Conservation (phyloP, 129 eudicot species). For the Lactuca saligna region DNA sequence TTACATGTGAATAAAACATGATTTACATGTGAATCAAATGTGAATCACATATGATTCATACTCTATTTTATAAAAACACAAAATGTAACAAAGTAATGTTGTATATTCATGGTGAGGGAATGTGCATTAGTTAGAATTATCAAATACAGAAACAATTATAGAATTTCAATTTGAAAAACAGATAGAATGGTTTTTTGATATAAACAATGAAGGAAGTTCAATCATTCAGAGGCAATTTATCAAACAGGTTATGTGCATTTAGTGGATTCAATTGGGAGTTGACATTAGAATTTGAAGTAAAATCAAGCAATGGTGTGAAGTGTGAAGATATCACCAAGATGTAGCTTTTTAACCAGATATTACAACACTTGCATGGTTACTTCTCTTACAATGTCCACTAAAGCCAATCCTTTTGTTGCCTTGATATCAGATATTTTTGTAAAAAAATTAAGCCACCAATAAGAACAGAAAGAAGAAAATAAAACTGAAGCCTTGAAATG, state of each 20-base stretch:
- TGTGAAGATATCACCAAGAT: too few relatives aligned
- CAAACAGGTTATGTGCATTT: constrained; percentile 28
- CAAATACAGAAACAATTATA: neutral
- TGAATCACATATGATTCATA: too few relatives aligned
- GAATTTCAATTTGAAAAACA: neutral
- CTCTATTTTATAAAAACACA: neutral
- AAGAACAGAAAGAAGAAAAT: too few relatives aligned
- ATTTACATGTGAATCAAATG: too few relatives aligned
- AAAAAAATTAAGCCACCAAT: too few relatives aligned
- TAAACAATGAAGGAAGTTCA: constrained; percentile 15
- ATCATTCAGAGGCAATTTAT: neutral
- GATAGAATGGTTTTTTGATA: constrained; percentile 4
- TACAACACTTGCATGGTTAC: too few relatives aligned
- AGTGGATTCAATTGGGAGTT: constrained; percentile 16
- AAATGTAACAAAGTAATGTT: constrained; percentile 8
- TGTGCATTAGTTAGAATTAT: constrained; percentile 2
- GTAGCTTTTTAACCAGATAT: too few relatives aligned
- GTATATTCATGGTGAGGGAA: constrained; percentile 20
- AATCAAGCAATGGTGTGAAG: constrained; percentile 16
- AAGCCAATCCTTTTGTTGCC: too few relatives aligned
- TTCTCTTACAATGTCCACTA: too few relatives aligned
- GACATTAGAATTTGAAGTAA: constrained; percentile 28
- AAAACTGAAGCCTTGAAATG: too few relatives aligned
- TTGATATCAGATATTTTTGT: too few relatives aligned
- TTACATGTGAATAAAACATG: too few relatives aligned